Conservation (phyloP, 306 rosid genomes). For the Vigna trinervia region DNA sequence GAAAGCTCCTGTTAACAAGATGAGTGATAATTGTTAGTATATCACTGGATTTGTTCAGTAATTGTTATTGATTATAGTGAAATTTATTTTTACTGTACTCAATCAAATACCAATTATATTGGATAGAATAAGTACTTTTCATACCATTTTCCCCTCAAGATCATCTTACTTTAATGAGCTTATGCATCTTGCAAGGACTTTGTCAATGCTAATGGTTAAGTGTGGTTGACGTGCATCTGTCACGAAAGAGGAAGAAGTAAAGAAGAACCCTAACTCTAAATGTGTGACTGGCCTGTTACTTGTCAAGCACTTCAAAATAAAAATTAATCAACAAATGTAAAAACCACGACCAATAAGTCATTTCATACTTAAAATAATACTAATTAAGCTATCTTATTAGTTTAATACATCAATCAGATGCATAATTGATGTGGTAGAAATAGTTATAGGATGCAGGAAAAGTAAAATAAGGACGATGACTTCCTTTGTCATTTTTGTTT, state of each 20-base stretch:
- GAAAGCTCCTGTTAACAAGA: too few species aligned
- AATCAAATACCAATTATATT: not conserved
- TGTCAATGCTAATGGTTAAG: constrained; percentile 37
- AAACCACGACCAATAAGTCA: not conserved
- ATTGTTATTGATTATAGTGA: not conserved
- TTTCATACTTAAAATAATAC: not conserved
- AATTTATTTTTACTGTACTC: not conserved
- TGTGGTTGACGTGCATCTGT: constrained; percentile 49
- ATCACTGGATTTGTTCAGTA: not conserved
- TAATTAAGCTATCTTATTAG: not conserved
- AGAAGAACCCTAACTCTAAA: constrained; percentile 24
- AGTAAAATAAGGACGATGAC: not conserved
- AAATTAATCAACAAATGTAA: constrained; percentile 30
- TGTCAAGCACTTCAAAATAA: constrained; percentile 63
- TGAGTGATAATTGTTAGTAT: not conserved
- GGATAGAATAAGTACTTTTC: not conserved
- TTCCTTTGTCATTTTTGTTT: constrained; percentile 31
- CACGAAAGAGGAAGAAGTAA: constrained; percentile 28
- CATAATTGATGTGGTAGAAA: constrained; percentile 46
- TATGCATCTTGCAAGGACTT: not conserved
- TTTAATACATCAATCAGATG: not conserved
- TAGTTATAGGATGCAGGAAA: constrained; percentile 42
- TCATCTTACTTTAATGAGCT: not conserved
- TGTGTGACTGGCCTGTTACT: constrained; percentile 44
- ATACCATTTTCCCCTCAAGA: not conserved